These are phyloP conservation scores for Knufia fluminis DNA, from an alignment of 2,329 filamentous ascomycete species.

Conservation along the genomic window DNA sequence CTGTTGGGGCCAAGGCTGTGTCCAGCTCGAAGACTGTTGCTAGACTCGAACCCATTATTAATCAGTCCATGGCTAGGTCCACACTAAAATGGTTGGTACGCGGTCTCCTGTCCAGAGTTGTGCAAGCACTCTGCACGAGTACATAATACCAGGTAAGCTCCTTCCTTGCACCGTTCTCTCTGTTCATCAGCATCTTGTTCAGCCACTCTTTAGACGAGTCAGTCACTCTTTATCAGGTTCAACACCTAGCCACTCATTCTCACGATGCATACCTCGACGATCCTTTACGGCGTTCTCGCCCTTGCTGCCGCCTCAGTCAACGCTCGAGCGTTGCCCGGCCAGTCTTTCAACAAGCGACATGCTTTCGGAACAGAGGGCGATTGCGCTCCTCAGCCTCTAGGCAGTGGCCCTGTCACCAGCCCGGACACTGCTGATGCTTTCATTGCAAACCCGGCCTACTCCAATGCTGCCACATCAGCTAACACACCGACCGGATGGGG, in stretches of 20 bases:
- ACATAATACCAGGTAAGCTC: background rate
- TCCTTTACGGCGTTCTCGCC: background rate
- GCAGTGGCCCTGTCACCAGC: conserved; percentile 25
- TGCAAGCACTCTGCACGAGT: background rate
- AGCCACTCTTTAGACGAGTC: background rate
- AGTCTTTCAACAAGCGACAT: background rate
- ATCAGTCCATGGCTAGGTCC: no score
- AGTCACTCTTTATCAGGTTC: background rate
- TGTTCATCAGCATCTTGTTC: background rate
- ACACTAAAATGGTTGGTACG: no score
- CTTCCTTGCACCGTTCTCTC: background rate
- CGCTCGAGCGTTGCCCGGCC: background rate
- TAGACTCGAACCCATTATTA: no score
- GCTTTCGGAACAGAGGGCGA: conserved; percentile 3
- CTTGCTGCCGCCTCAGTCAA: background rate
- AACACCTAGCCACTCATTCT: background rate
- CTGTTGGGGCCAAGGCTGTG: no score
- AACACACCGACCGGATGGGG: conserved; percentile 13
- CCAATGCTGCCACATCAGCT: no score
- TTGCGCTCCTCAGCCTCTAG: conserved; percentile 21
- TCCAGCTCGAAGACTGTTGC: no score
- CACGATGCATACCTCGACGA: background rate
- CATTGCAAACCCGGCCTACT: no score
- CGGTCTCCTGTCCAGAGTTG: background rate
- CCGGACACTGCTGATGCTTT: conserved; percentile 8